Base-by-base conservation (phyloP, 1,284 basidiomycete species). In the Amylostereum areolatum region DNA sequence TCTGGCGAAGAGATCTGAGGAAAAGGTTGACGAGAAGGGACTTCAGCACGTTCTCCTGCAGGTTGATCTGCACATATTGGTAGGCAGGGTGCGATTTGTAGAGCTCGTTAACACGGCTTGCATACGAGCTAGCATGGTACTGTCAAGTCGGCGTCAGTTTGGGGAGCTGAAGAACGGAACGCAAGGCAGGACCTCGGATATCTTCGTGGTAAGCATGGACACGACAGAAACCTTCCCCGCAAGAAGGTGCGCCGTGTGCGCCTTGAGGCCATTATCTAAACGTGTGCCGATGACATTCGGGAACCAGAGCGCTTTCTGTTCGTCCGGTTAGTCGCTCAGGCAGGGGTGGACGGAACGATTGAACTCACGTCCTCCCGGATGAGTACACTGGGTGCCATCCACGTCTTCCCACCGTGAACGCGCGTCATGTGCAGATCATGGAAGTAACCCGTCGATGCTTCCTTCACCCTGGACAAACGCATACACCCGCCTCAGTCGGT, bases 31-130 rank as follows among this genome's bases (percentile, higher is more conserved):
- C 83, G 32, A 99, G 80, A 64, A 93, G 81, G 0, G 86, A 87
- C 70, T 97, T 97, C 52, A 98, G 80, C 4, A 85, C 67, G 66
- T 97, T 97, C 60, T 91, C 86, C 72, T 98, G 96, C 28, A 90
- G 69, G 63, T 92, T 92, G 62, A 99, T 85, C 74, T 95, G 87
- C 46, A 97, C 69, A 55, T 85, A 85, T 68, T 89, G 88, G 69
- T 91, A 97, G 12, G 77, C 65, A 1, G 83, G 79, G 53, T 93
- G 72, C 0, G 73, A 66, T 32, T 70, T 66, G 69, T 82, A 88
- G 34, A 78, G 77, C 1, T 71, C 67, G 47, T 91, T 69, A 3
- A 90, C 81, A 0, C 79, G 75, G 31, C 77, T 66, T 8, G 82
- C 75, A 63, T 94, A 97, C 43, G 82, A 82, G 50, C 82, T 75